Evolutionary conservation across 73 alveolate species (phyloP).

Genomic region (Stentor roeselii): DNA sequence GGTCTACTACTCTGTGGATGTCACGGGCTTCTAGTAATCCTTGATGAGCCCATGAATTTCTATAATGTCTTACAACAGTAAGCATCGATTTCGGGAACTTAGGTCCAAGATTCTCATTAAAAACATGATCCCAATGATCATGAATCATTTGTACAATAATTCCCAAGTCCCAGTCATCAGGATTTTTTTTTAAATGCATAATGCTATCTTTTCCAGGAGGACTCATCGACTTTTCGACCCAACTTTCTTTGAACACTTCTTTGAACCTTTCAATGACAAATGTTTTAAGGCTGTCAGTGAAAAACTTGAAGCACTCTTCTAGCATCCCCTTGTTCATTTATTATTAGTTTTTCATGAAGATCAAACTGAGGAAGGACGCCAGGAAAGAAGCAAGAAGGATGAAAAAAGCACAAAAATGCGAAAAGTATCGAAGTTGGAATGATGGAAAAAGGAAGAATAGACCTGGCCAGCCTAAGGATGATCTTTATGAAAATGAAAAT

Average conservation of each 20-base stretch:
- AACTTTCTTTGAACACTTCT: neutral
- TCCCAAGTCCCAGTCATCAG: neutral
- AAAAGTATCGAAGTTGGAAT: too few relatives aligned
- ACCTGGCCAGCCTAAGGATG: too few relatives aligned
- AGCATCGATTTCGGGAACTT: neutral
- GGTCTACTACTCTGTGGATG: neutral
- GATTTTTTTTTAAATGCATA: neutral
- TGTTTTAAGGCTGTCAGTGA: neutral
- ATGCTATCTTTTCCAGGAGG: neutral
- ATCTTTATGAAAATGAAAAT: too few relatives aligned
- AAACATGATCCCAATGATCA: neutral
- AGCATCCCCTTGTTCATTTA: neutral
- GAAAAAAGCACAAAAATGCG: too few relatives aligned
- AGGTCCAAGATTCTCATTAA: neutral
- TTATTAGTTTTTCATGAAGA: too few relatives aligned
- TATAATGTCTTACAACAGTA: neutral
- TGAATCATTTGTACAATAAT: neutral
- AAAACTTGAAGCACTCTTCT: neutral
- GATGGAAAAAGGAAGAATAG: too few relatives aligned
- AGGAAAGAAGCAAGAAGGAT: too few relatives aligned
- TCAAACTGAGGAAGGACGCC: too few relatives aligned
- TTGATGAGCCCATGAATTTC: constrained; percentile 1
- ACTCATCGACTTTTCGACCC: neutral
- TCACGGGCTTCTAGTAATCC: neutral
- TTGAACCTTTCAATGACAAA: neutral